Evolutionary conservation across 768 basidiomycete genomes (phyloP), one percentile per base, ranked within the genome.

Genomic region (Sporobolomyces pararoseus): DNA sequence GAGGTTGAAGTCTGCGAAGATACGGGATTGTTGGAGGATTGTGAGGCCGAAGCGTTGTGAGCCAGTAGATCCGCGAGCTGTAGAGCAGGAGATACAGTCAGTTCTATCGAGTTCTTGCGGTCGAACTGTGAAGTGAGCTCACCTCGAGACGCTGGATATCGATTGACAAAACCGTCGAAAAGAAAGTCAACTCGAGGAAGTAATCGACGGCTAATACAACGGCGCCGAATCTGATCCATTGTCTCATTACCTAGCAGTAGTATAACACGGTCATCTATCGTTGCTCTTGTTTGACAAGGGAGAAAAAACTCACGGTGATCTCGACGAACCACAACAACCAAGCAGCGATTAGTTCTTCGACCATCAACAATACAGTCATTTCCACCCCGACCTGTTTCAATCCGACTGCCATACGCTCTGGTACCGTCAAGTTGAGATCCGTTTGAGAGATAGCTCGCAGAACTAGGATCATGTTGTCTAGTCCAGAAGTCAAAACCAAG

Each of bases 111-210:
- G n/a, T n/a, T n/a, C n/a, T n/a, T n/a, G n/a, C n/a, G n/a, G n/a
- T n/a, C n/a, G n/a, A n/a, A n/a, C n/a, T n/a, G n/a, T n/a, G n/a
- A n/a, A n/a, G n/a, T n/a, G n/a, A 83, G 57, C 75, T 86, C 88
- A 66, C 66, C 81, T 95, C 95, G 31, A 99, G 80, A 53, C 95
- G 86, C 74, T 96, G 93, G 53, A 97, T 87, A 81, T 99, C 95
- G 74, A 99, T 96, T 0, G 91, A 92, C 29, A 99, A 81, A 32
- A 96, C 92, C 10, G 94, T 89, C 72, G 94, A 83, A 80, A 95
- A 97, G 81, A 97, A 95, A 0, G 92, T 96, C 77, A 96, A 91
- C 21, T 95, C 88, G 69, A 98, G 84, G 81, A 94, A 95, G 92
- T 92, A 98, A 78, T 98, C 94, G 21, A 92, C 93, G 35, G 97